Evolutionary conservation across 805 yeast species (phyloP), one percentile per base, ranked within the genome.

Genomic region (Candida bentonensis): DNA sequence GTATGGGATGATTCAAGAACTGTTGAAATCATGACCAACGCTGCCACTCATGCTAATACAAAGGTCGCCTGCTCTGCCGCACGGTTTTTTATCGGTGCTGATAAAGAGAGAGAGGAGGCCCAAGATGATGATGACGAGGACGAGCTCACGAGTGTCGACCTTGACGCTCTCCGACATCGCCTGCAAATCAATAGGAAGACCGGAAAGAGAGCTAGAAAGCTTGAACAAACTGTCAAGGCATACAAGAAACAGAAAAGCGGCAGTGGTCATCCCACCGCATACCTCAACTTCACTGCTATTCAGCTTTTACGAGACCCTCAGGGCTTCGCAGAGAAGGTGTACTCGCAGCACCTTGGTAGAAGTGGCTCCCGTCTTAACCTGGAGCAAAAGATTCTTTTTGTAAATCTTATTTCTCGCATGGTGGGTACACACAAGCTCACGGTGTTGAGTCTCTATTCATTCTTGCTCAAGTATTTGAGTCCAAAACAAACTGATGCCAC

Each of bases 1-100:
- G 83, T 92, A 47, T 92, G 99, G 99, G 96, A 87, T 61, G 99
- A 92, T 61, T 75, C 95, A 0, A 72, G 96, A 55, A 82, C 97
- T 0, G 95, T 92, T n/a, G 98, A 92, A 63, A 78, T 92, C 56
- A 88, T 92, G 97, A 81, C 94, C 1, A 92, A 86, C 54, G 96
- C 97, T 1, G 86, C 96, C 1, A 64, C 85, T 49, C 96, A 87
- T 57, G 79, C 81, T 15, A 95, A 92, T 55, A 68, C 71, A 15
- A 92, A 92, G 64, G 92, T 92, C 41, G 81, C 94, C 4, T 68
- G 82, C 44, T 82, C 96, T 2, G 98, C 96, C 49, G 92, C 85
- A 23, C 70, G 77, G 56, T 92, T 92, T 63, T 92, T 92, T 65
- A 65, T 92, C 41, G 96, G 96, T 51, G 96, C 96, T 21, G 99